Percentiles rank a stretch among this genome's conserved stretches.
Evolutionary conservation across 164 flowering plant species (phyloP).

Genomic region (Hamamelis virginiana): DNA sequence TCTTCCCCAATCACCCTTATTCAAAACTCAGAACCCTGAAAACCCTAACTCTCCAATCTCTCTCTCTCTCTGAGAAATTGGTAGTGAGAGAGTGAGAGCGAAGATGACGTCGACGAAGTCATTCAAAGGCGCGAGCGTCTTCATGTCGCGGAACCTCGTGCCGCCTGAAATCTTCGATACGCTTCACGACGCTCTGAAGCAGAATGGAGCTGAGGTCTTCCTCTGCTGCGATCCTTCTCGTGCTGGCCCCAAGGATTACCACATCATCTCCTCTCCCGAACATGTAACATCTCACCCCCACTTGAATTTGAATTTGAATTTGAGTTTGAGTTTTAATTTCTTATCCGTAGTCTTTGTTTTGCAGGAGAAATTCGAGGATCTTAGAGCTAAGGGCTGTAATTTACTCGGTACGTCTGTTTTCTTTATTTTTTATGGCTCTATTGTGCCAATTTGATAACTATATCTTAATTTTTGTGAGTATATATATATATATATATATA

Average conservation of each 20-base stretch:
- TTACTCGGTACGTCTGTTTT: conserved; percentile 46
- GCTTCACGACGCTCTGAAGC: conserved; percentile 82
- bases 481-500: too few relatives aligned
- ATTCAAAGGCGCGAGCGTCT: conserved; percentile 73
- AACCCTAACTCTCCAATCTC: not conserved
- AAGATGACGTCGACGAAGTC: conserved; percentile 44
- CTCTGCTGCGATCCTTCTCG: conserved; percentile 87
- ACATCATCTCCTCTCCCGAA: conserved; percentile 70
- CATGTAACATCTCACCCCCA: conserved; percentile 42
- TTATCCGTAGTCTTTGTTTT: conserved; percentile 12
- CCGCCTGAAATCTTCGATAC: conserved; percentile 80
- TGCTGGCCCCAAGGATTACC: conserved; percentile 63
- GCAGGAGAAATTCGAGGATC: conserved; percentile 90
- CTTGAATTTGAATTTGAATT: not conserved
- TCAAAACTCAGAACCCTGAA: not conserved
- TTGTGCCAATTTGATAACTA: not conserved
- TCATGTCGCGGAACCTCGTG: conserved; percentile 81
- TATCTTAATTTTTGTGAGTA: too few relatives aligned
- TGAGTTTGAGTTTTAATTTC: not conserved
- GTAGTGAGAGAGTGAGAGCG: conserved; percentile 1
- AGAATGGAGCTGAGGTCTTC: conserved; percentile 68
- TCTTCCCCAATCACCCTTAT: too few relatives aligned
- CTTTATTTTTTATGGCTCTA: not conserved
- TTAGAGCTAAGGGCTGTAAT: conserved; percentile 77
- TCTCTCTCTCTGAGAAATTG: not conserved